Base-by-base conservation (phyloP, 2,329 filamentous ascomycete genomes). In the Neofusicoccum cordaticola region DNA sequence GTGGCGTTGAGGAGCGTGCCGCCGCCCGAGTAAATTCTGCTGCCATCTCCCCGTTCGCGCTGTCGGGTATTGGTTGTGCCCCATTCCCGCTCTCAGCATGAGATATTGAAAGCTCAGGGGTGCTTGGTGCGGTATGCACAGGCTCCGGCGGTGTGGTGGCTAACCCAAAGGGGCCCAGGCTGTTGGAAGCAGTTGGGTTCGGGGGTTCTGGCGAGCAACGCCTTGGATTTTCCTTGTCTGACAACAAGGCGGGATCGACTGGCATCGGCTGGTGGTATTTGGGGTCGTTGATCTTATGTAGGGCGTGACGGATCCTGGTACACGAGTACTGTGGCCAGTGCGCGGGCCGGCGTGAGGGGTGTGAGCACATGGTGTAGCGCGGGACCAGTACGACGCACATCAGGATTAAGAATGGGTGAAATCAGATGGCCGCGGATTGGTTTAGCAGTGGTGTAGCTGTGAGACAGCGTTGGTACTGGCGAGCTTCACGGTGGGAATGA, bases 281-380 rank as follows among this genome's bases (percentile, higher is more conserved):
- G 4, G 41, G 31, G 12, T 37, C 44, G 22, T 47, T 60, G n/a
- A 60, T 60, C 17, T 37, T 45, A 15, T 60, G 41, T 41, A 60
- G 17, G 4, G 56, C 56, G 3, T 8, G 27, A 4, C 34, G 22
- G 41, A 60, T 13, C 4, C 4, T 47, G 15, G 42, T 47, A 4
- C 56, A 60, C 7, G 56, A 42, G 15, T 60, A 42, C 9, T 60
- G 41, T 6, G 39, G 41, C 56, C 56, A 60, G 42, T 60, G 56
- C n/a, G 42, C 42, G 12, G 56, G 56, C 31, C 56, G 42, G 31
- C 19, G 27, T 3, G 56, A 60, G 27, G 15, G 31, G 31, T 60
- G 56, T n/a, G 56, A 60, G 56, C 56, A 60, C 42, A 60, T 47
- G 4, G 56, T 47, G 31, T 60, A 60, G 9, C 56, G 56, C 5